Evolutionary conservation across 352 stramenopile genomes (phyloP), one percentile per base, ranked within the genome.

Genomic region (Phytophthora fragariaefolia): DNA sequence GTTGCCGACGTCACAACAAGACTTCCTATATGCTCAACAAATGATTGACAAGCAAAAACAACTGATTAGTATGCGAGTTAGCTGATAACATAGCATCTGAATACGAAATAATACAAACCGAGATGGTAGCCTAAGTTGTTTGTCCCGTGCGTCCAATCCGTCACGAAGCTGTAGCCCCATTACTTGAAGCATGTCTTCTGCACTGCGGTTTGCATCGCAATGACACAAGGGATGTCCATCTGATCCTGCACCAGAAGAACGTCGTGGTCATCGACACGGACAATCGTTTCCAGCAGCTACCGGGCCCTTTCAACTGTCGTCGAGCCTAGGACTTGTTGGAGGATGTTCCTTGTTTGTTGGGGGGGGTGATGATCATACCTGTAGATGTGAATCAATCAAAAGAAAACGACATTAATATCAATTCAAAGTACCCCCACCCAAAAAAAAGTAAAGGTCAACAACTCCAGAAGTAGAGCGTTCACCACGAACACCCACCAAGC

Each of bases 1-100:
- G 55, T 77, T 6, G 69, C 45, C 1, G 63, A 54, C 2, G 63
- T 76, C 0, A 66, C 58, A 1, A 73, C 20, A 18, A 73, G 23
- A 26, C 54, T 73, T 8, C 58, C 52, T 70, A 27, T 7, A 34
- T 36, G 7, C 47, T 36, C n/a, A 26, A 42, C 46, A 56, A 6
- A 36, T 34, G 15, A 53, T 13, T 40, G 17, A 43, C 15, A 66
- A 40, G 24, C 40, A 15, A 60, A 26, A 36, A 66, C 17, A 38
- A 12, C 13, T 23, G 20, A 45, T 27, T 26, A 48, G 40, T 48
- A 58, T 22, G 15, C 36, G 15, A 42, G 34, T 42, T 40, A 40
- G 34, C 2, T 36, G 9, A 36, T 36, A 57, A 43, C 22, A 20
- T 55, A 63, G 26, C 38, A 9, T 48, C 32, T 18, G 34, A 42